A percentile compares a stretch with the other conserved stretches of the same genome.
phyloP scores from a whole-genome alignment of 768 basidiomycete genomes.

The Podaxis pistillaris region DNA sequence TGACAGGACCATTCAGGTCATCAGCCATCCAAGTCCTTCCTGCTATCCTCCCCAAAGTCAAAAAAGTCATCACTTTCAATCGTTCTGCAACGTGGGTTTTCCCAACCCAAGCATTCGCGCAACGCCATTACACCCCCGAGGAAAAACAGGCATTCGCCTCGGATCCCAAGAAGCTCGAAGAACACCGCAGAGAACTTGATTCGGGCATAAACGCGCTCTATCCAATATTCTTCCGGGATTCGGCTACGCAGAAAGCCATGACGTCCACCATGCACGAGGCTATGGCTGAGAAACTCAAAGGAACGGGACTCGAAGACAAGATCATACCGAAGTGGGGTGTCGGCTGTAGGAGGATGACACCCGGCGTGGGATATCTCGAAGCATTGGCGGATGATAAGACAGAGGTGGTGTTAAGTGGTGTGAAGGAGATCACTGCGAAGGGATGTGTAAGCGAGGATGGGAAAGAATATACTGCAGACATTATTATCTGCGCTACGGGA shows the following conservation, averaged over 20 bases:
- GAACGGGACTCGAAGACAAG: constrained; percentile 41
- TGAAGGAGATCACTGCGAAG: constrained; percentile 26
- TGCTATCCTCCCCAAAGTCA: constrained; percentile 30
- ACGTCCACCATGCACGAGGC: constrained; percentile 25
- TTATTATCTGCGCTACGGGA: constrained; percentile 37
- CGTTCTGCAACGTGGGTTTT: constrained; percentile 32
- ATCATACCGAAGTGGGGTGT: constrained; percentile 33
- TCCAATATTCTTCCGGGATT: constrained; percentile 29
- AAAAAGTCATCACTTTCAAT: constrained; percentile 35
- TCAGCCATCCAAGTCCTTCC: constrained; percentile 34
- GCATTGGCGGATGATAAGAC: constrained; percentile 30
- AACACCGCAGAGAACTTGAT: constrained; percentile 43
- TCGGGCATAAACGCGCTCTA: constrained; percentile 34
- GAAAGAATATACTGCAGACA: constrained; percentile 30
- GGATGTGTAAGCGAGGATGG: constrained; percentile 29
- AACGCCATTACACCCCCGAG: constrained; percentile 35
- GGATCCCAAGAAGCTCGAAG: constrained; percentile 36
- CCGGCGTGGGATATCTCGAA: constrained; percentile 34
- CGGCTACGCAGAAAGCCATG: constrained; percentile 29
- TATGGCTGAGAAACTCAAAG: constrained; percentile 42
- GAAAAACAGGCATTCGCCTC: constrained; percentile 38
- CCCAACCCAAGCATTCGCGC: constrained; percentile 24
- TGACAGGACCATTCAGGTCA: constrained; percentile 20
- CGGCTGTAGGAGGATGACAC: constrained; percentile 34
- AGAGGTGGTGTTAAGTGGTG: constrained; percentile 27